phyloP scores from a whole-genome alignment of 805 yeast species.

The Zygosaccharomyces bisporus region DNA sequence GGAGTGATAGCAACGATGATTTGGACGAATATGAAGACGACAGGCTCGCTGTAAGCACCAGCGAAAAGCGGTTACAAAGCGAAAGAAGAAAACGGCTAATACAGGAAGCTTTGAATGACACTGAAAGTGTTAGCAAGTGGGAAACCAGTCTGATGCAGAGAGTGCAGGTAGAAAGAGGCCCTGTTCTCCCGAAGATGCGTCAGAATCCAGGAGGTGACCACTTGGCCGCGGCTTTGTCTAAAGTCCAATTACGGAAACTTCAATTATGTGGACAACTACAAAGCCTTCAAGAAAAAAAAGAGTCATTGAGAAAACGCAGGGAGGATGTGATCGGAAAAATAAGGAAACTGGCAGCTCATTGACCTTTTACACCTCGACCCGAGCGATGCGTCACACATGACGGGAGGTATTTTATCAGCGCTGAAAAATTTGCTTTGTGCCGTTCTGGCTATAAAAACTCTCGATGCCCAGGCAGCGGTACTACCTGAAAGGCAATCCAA shows the following conservation, averaged over 20 bases:
- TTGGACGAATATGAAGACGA: slow-evolving; percentile 27
- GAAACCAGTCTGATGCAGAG: slow-evolving; percentile 19
- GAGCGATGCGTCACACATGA: background rate
- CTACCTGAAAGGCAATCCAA: background rate
- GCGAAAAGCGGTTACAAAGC: slow-evolving; percentile 15
- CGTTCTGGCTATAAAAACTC: slow-evolving; percentile 5
- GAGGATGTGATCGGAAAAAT: slow-evolving; percentile 1
- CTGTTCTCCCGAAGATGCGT: background rate
- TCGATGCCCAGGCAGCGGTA: background rate
- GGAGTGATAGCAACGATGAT: slow-evolving; percentile 18
- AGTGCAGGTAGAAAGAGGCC: slow-evolving; percentile 3
- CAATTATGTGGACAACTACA: slow-evolving; percentile 13
- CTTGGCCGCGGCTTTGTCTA: slow-evolving; percentile 7
- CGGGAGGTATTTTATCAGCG: slow-evolving; percentile 2
- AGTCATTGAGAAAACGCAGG: slow-evolving; percentile 1
- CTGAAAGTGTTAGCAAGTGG: slow-evolving; percentile 14
- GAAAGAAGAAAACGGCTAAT: slow-evolving; percentile 19
- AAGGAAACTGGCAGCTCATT: background rate
- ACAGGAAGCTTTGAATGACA: slow-evolving; percentile 19
- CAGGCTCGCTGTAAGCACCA: slow-evolving; percentile 24
- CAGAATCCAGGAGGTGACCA: background rate
- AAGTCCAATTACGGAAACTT: slow-evolving; percentile 8
- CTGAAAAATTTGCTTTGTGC: slow-evolving; percentile 9
- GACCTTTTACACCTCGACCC: background rate
- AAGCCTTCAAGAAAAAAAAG: slow-evolving; percentile 8